A percentile compares a stretch with the other conserved stretches of the same genome.
Evolutionary conservation across 2,329 filamentous ascomycete genomes (phyloP).

Genomic region (Rutstroemia sp.): DNA sequence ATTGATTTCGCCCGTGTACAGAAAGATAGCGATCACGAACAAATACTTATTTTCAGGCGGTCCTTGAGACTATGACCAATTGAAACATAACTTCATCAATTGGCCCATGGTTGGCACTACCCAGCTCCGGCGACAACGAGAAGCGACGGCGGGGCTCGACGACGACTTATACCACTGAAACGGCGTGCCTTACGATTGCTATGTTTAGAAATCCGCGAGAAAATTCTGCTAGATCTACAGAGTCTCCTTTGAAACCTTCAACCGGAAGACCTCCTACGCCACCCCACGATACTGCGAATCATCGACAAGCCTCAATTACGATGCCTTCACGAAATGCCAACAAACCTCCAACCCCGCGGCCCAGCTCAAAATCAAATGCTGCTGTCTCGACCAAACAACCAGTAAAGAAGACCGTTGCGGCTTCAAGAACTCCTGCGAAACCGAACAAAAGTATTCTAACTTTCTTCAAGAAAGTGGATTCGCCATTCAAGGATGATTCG

Average conservation of each 20-base stretch:
- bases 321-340: slow-evolving; percentile 22
- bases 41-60: too few species aligned
- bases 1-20: too few species aligned
- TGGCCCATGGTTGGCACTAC: too few species aligned
- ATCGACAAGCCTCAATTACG: slow-evolving; percentile 7
- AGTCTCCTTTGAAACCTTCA: slow-evolving; percentile 34
- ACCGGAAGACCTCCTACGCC: slow-evolving; percentile 46
- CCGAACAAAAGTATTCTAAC: slow-evolving; percentile 62
- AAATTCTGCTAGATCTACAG: slow-evolving; percentile 30
- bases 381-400: slow-evolving; percentile 11
- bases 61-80: too few species aligned
- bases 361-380: slow-evolving; percentile 23
- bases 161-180: neutral
- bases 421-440: slow-evolving; percentile 20
- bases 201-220: slow-evolving; percentile 52
- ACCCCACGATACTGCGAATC: slow-evolving; percentile 24
- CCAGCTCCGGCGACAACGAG: neutral
- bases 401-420: slow-evolving; percentile 17
- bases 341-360: slow-evolving; percentile 26
- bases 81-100: neutral
- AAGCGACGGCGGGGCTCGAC: neutral
- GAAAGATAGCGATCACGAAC: too few species aligned
- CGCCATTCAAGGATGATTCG: slow-evolving; percentile 37
- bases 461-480: slow-evolving; percentile 65
- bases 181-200: neutral